Conservation (phyloP, 192 early-diverging fungal genomes). For the Neocallimastix lanati region DNA sequence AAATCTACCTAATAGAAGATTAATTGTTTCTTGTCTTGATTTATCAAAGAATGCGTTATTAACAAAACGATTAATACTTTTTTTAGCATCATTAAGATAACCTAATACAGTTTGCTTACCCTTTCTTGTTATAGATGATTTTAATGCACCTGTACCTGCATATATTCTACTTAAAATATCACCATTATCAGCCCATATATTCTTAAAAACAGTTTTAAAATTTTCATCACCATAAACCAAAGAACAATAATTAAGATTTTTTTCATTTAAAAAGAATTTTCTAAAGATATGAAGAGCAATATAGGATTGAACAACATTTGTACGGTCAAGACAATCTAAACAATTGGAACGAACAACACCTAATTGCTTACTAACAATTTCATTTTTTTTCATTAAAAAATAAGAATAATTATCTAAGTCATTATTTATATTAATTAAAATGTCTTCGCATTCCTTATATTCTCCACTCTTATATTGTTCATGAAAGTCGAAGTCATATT, state of each 20-base stretch:
- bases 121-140: slow-evolving; percentile 70
- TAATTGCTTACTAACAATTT: not conserved
- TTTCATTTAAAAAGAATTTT: not conserved
- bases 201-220: not conserved
- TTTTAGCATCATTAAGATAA: slow-evolving; percentile 78
- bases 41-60: slow-evolving; percentile 95
- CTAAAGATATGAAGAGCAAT: slow-evolving; percentile 34
- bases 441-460: not conserved
- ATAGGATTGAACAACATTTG: slow-evolving; percentile 87
- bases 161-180: slow-evolving; percentile 82
- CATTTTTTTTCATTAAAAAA: not conserved
- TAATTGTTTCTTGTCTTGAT: slow-evolving; percentile 80
- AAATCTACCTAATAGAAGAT: slow-evolving; percentile 52
- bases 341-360: slow-evolving; percentile 91
- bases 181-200: slow-evolving; percentile 74
- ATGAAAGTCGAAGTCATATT: not conserved
- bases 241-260: not conserved
- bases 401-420: not conserved
- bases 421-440: not conserved
- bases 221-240: not conserved
- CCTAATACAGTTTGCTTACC: slow-evolving; percentile 71
- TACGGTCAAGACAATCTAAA: slow-evolving; percentile 94
- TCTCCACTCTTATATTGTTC: not conserved
- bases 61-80: slow-evolving; percentile 79
- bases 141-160: slow-evolving; percentile 90